Evolutionary conservation across 768 basidiomycete species (phyloP), one percentile per base, ranked within the genome.

Genomic region (Agrocybe praecox): DNA sequence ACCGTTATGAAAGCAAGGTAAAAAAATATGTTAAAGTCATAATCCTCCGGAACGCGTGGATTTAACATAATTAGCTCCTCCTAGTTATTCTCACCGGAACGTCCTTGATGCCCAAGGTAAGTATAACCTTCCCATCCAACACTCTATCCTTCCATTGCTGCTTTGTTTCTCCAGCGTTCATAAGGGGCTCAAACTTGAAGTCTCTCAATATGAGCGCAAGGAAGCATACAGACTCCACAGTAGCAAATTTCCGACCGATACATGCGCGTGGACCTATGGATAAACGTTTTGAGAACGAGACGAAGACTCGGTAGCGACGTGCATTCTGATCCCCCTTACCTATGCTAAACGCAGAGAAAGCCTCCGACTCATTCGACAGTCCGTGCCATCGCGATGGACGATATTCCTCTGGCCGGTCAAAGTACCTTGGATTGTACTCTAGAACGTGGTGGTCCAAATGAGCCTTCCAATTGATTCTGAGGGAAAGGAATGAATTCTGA

Each of bases 191-290:
- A 11, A 87, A 64, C 24, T 68, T 74, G 79, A 79, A 86, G 45
- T 86, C 84, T 17, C 80, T 73, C 19, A 85, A 66, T 8, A 86
- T 62, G 62, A 74, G 67, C 1, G 81, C 74, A 18, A 87, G 73
- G 71, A 86, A 82, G 48, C 75, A 77, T 17, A 86, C 76, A 1
- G 76, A 73, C 62, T 87, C 83, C 0, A 73, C 76, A 0, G 75
- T 73, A 2, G 85, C 81, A 60, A 87, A 87, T 57, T 77, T 82
- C 24, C 81, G 71, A 5, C 85, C 85, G 12, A 85, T 68, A 58
- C 85, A 87, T 5, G 74, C 73, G 15, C 83, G 76, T 26, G 82
- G 81, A 46, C 81, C 80, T 77, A 57, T 44, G 17, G 10, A 14
- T 34, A 49, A 18, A 19, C 34, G 18, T 18, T 22, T 7, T 14